A percentile compares a stretch with the other conserved stretches of the same genome.
Evolutionary conservation across 2,329 filamentous ascomycete species (phyloP).

Genomic region (Lachnellula subtilissima): DNA sequence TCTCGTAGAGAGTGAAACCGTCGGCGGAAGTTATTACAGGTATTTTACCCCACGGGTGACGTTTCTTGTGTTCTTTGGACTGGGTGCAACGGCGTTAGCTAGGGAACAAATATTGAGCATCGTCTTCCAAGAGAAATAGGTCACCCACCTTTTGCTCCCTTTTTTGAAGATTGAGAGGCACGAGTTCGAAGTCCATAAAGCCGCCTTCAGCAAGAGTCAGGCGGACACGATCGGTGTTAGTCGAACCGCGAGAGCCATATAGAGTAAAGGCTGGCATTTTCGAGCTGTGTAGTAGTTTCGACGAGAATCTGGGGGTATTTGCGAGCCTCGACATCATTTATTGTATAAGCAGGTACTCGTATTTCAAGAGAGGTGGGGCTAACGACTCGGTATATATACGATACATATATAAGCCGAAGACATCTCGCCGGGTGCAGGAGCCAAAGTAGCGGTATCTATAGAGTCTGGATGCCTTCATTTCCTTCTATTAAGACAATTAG

Average conservation of each 20-base stretch:
- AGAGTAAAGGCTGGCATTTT: conserved; percentile 42
- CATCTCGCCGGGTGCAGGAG: conserved; percentile 15
- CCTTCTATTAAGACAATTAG: conserved; percentile 10
- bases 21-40: conserved; percentile 36
- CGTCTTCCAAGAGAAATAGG: conserved; percentile 9
- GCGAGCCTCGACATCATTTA: conserved; percentile 30
- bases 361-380: conserved; percentile 14
- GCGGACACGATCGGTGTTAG: conserved; percentile 40
- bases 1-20: conserved; percentile 43
- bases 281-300: conserved; percentile 28
- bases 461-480: conserved; percentile 11
- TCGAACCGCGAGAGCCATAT: conserved; percentile 37
- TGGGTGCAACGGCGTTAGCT: conserved; percentile 27
- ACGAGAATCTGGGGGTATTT: conserved; percentile 23
- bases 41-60: conserved; percentile 41
- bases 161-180: conserved; percentile 35
- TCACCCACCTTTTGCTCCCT: conserved; percentile 39
- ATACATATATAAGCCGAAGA: conserved; percentile 14
- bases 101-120: background rate
- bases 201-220: conserved; percentile 40
- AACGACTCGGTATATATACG: conserved; percentile 4
- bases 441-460: conserved; percentile 8
- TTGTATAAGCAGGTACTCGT: background rate
- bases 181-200: conserved; percentile 39
- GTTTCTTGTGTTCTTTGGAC: conserved; percentile 35